Percentiles rank a stretch among this genome's conserved stretches.
These are phyloP conservation scores for Infundibulicybe gibba DNA, from an alignment of 768 basidiomycete species.

Conservation along the genomic window DNA sequence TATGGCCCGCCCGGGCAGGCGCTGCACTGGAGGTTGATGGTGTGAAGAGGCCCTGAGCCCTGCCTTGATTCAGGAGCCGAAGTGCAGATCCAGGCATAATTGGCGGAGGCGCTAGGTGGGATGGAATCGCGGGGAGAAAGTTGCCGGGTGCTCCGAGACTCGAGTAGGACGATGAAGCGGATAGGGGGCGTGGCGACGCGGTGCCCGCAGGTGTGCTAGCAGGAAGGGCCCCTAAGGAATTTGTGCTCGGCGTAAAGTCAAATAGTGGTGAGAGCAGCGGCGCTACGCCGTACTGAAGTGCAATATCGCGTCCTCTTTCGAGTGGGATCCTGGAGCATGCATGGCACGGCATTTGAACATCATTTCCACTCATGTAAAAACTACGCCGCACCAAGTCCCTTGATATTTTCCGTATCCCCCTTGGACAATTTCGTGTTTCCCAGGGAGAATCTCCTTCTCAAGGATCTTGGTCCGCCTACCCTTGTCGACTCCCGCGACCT, in stretches of 20 bases:
- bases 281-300: constrained; percentile 87
- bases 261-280: constrained; percentile 87
- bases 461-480: constrained; percentile 94
- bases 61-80: constrained; percentile 79
- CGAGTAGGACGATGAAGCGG: constrained; percentile 66
- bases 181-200: constrained; percentile 60
- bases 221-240: constrained; percentile 67
- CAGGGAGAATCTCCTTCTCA: constrained; percentile 94
- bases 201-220: constrained; percentile 41
- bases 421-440: constrained; percentile 97
- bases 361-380: constrained; percentile 2
- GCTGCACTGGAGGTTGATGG: constrained; percentile 68
- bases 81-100: constrained; percentile 88
- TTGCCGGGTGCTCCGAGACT: constrained; percentile 42
- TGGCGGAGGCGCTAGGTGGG: constrained; percentile 70
- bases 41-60: constrained; percentile 83
- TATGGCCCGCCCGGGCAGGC: constrained; percentile 45
- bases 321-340: constrained; percentile 87
- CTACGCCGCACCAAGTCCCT: constrained; percentile 82
- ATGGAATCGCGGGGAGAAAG: constrained; percentile 43
- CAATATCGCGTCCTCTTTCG: constrained; percentile 90
- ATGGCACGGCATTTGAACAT: neutral
- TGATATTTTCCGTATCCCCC: constrained; percentile 99
- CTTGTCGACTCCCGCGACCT: constrained; percentile 98
- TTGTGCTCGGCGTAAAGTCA: constrained; percentile 82